These are phyloP conservation scores for Penicillium flavigenum DNA, from an alignment of 495 filamentous ascomycete genomes.

Conservation along the genomic window DNA sequence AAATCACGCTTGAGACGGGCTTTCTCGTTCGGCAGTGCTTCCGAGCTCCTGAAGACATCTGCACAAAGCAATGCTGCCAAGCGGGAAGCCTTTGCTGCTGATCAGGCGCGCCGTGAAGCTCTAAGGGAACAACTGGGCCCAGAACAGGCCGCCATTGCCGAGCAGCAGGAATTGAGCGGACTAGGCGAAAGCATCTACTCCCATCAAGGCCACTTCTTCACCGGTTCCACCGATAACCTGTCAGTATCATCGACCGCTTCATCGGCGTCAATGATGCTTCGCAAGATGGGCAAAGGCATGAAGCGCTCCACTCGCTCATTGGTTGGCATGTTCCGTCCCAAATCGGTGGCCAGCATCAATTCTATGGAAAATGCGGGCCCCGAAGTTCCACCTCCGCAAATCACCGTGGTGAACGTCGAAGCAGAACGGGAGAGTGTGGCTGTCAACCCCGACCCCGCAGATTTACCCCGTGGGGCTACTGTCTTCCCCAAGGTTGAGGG, in stretches of 20 bases:
- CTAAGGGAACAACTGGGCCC: slow-evolving; percentile 72
- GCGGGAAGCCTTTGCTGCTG: slow-evolving; percentile 53
- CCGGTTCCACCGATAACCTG: slow-evolving; percentile 91
- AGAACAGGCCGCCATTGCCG: slow-evolving; percentile 86
- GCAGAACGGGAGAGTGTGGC: slow-evolving; percentile 85
- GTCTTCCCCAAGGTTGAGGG: slow-evolving; percentile 83
- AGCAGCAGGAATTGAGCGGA: slow-evolving; percentile 85
- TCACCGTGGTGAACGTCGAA: slow-evolving; percentile 95
- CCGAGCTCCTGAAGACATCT: slow-evolving; percentile 79
- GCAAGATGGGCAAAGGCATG: slow-evolving; percentile 98
- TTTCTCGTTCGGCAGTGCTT: slow-evolving; percentile 96
- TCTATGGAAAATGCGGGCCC: slow-evolving; percentile 60
- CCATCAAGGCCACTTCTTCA: slow-evolving; percentile 80
- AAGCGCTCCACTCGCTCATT: slow-evolving; percentile 88
- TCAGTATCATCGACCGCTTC: slow-evolving; percentile 98
- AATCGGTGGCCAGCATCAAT: slow-evolving; percentile 79
- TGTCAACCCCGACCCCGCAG: slow-evolving; percentile 68
- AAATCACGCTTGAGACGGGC: slow-evolving; percentile 88
- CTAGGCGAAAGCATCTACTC: slow-evolving; percentile 93
- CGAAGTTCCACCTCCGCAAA: slow-evolving; percentile 62
- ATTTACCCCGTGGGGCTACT: slow-evolving; percentile 71
- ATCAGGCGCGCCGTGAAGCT: slow-evolving; percentile 68
- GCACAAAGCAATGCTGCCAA: slow-evolving; percentile 61
- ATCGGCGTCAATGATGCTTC: slow-evolving; percentile 97
- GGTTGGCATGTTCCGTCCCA: slow-evolving; percentile 92